phyloP scores from a whole-genome alignment of 2,329 filamentous ascomycete genomes.

The Esteya vermicola region DNA sequence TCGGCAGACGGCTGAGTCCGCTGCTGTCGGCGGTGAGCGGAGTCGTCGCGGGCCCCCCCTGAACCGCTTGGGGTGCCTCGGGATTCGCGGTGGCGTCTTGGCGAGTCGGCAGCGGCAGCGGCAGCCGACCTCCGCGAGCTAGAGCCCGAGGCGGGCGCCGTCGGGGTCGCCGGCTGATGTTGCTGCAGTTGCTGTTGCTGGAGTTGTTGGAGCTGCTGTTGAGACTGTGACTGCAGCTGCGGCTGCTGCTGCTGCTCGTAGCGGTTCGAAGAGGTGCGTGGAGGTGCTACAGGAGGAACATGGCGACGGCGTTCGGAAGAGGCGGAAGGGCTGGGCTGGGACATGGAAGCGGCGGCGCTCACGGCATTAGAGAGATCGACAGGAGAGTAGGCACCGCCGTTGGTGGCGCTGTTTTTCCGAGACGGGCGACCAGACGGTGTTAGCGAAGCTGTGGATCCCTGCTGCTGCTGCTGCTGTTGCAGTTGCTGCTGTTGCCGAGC shows the following conservation, averaged over 20 bases:
- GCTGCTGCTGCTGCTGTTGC: constrained; percentile 2
- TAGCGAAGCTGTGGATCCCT: constrained; percentile 23
- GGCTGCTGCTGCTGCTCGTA: constrained; percentile 20
- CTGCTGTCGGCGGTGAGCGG: constrained; percentile 15
- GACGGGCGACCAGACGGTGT: constrained; percentile 39
- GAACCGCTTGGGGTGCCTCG: constrained; percentile 11
- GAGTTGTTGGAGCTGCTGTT: too few relatives aligned
- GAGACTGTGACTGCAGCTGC: neutral
- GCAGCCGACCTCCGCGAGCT: constrained; percentile 23
- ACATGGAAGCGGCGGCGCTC: constrained; percentile 11
- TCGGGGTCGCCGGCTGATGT: too few relatives aligned
- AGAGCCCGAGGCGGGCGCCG: constrained; percentile 11
- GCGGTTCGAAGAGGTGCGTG: constrained; percentile 67
- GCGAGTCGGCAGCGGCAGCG: constrained; percentile 15
- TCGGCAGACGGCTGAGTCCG: neutral
- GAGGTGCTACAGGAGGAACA: constrained; percentile 55
- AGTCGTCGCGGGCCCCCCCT: constrained; percentile 17
- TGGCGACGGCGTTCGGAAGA: constrained; percentile 39
- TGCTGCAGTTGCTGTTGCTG: too few relatives aligned
- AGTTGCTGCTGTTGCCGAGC: constrained; percentile 30
- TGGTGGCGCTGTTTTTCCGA: constrained; percentile 19
- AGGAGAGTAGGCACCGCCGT: constrained; percentile 26
- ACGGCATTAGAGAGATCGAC: constrained; percentile 21
- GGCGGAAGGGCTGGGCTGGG: constrained; percentile 16
- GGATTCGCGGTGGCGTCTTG: constrained; percentile 22